These are phyloP conservation scores for Entophlyctis luteolus DNA, from an alignment of 192 early-diverging fungal genomes.

Conservation along the genomic window DNA sequence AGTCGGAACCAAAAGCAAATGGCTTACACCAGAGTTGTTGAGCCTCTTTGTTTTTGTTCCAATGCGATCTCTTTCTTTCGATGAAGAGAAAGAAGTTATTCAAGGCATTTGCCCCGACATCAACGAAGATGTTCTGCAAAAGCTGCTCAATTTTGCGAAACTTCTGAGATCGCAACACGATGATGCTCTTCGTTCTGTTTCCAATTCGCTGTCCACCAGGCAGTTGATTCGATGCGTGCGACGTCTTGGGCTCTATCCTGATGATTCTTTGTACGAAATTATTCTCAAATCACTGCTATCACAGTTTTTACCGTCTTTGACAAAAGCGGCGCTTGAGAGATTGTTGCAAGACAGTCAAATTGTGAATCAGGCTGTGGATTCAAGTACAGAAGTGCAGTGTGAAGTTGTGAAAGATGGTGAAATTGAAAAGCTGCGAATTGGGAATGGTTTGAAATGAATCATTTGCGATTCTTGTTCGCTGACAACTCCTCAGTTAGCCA, in stretches of 20 bases:
- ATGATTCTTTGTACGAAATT: constrained; percentile 58
- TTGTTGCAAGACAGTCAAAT: constrained; percentile 28
- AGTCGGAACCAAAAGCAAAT: constrained; percentile 43
- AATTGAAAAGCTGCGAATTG: constrained; percentile 1
- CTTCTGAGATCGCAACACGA: constrained; percentile 52
- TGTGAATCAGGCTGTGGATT: background rate
- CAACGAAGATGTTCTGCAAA: background rate
- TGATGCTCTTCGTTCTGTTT: constrained; percentile 5
- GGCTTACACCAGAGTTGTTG: constrained; percentile 68
- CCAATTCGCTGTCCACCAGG: constrained; percentile 63
- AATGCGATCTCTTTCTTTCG: constrained; percentile 50
- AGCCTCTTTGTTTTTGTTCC: constrained; percentile 71
- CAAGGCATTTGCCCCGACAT: constrained; percentile 9
- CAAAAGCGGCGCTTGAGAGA: constrained; percentile 59
- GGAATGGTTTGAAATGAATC: constrained; percentile 1
- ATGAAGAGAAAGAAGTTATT: constrained; percentile 50
- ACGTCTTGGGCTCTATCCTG: constrained; percentile 58
- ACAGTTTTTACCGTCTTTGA: constrained; percentile 68
- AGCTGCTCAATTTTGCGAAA: constrained; percentile 43
- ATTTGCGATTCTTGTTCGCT: background rate
- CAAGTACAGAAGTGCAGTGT: background rate
- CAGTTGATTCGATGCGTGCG: constrained; percentile 71
- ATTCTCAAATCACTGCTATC: constrained; percentile 65
- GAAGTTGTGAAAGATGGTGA: background rate
- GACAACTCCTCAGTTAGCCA: constrained; percentile 5